Evolutionary conservation across 2,329 filamentous ascomycete species (phyloP).

Genomic region (Cladosporium sp.): DNA sequence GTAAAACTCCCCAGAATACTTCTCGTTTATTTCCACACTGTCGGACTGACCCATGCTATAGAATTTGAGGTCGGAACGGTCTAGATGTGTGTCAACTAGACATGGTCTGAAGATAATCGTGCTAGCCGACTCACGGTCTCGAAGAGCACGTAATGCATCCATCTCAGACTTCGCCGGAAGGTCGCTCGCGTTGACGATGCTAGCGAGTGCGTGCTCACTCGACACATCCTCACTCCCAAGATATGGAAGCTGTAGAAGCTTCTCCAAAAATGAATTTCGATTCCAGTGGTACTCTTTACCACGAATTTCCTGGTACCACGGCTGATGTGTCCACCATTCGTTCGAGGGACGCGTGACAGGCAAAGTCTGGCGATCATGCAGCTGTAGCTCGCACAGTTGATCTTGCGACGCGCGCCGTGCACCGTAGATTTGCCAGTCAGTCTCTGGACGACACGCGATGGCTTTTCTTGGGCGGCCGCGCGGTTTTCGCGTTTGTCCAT

Average conservation of each 20-base stretch:
- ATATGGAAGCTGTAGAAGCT: background rate
- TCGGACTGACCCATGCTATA: no score
- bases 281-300: conserved; percentile 7
- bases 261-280: conserved; percentile 7
- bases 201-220: conserved; percentile 3
- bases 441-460: background rate
- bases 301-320: conserved; percentile 5
- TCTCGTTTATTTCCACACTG: no score
- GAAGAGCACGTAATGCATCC: conserved; percentile 7
- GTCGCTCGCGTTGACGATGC: background rate
- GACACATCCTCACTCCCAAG: background rate
- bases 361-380: background rate
- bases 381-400: conserved; percentile 1
- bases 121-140: background rate
- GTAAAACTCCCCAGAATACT: no score
- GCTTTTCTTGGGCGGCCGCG: conserved; percentile 1
- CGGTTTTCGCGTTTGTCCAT: conserved; percentile 1
- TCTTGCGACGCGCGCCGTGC: background rate
- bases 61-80: no score
- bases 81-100: no score
- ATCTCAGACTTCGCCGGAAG: background rate
- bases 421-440: background rate
- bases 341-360: background rate
- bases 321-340: conserved; percentile 2
- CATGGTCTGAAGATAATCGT: background rate